phyloP scores from a whole-genome alignment of 345 rosid species.

The Boechera retrofracta region DNA sequence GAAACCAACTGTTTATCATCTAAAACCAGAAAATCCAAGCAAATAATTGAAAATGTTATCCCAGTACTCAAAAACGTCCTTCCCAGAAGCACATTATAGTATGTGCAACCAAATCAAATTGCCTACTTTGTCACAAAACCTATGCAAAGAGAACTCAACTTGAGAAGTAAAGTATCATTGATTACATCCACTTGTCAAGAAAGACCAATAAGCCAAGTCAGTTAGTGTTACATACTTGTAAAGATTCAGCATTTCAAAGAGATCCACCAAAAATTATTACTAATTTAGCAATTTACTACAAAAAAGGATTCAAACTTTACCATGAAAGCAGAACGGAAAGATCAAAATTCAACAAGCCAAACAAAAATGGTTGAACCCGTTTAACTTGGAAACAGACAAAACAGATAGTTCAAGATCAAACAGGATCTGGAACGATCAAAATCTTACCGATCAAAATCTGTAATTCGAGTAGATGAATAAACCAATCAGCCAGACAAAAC shows the following conservation, averaged over 20 bases:
- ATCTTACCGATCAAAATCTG: conserved; percentile 27
- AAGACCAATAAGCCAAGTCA: conserved; percentile 9
- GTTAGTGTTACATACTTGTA: conserved; percentile 17
- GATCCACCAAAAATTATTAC: conserved; percentile 18
- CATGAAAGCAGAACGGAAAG: not conserved
- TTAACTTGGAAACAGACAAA: conserved; percentile 33
- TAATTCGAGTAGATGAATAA: conserved; percentile 4
- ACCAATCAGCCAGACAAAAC: not conserved
- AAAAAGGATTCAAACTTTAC: conserved; percentile 35
- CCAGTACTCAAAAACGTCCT: no score
- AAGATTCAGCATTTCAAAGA: conserved; percentile 20
- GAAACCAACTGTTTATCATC: conserved; percentile 17
- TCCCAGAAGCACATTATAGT: not conserved
- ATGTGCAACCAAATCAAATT: conserved; percentile 9
- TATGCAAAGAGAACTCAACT: conserved; percentile 4
- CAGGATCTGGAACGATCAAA: conserved; percentile 24
- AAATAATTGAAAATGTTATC: conserved; percentile 5
- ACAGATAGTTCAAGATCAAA: conserved; percentile 24
- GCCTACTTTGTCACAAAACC: not conserved
- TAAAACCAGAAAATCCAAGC: conserved; percentile 19
- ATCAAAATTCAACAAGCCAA: conserved; percentile 30
- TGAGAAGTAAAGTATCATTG: not conserved
- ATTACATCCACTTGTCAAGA: conserved; percentile 6
- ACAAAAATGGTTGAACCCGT: conserved; percentile 1
- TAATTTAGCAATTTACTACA: not conserved